These are phyloP conservation scores for Pterocarpus macrocarpus DNA, from an alignment of 306 rosid species.

Conservation along the genomic window DNA sequence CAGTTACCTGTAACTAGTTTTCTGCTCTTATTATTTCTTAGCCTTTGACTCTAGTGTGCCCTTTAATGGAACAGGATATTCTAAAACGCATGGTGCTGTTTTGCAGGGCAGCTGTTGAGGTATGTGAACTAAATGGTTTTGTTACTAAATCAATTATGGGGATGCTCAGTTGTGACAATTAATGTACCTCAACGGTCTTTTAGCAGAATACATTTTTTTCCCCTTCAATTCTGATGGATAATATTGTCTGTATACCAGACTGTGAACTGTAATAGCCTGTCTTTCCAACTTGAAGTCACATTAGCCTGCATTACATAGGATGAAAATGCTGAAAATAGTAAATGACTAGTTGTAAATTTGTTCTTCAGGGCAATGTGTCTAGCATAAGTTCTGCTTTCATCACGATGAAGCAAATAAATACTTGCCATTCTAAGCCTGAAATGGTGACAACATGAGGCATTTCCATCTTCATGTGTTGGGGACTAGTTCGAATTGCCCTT, in stretches of 20 bases:
- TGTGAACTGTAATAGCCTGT: constrained; percentile 27
- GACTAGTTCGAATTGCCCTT: constrained; percentile 30
- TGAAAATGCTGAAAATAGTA: background rate
- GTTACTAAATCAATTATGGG: constrained; percentile 21
- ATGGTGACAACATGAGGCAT: background rate
- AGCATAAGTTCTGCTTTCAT: background rate
- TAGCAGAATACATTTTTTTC: background rate
- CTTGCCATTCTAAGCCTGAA: constrained; percentile 12
- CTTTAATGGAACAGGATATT: constrained; percentile 79
- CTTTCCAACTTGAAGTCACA: constrained; percentile 23
- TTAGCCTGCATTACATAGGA: background rate
- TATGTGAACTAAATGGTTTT: constrained; percentile 50
- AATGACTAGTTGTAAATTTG: constrained; percentile 26
- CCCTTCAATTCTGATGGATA: background rate
- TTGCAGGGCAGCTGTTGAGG: constrained; percentile 97
- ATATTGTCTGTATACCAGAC: background rate
- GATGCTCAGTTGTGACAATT: background rate
- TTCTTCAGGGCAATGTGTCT: constrained; percentile 12
- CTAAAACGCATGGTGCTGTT: constrained; percentile 88
- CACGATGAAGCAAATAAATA: background rate
- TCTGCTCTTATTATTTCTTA: constrained; percentile 41
- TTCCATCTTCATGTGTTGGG: constrained; percentile 37
- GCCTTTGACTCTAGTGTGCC: constrained; percentile 42
- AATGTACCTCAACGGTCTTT: constrained; percentile 2
- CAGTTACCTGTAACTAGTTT: constrained; percentile 22